A percentile compares a stretch with the other conserved stretches of the same genome.
Evolutionary conservation across 2,329 filamentous ascomycete species (phyloP).

Genomic region (Saccharata proteae): DNA sequence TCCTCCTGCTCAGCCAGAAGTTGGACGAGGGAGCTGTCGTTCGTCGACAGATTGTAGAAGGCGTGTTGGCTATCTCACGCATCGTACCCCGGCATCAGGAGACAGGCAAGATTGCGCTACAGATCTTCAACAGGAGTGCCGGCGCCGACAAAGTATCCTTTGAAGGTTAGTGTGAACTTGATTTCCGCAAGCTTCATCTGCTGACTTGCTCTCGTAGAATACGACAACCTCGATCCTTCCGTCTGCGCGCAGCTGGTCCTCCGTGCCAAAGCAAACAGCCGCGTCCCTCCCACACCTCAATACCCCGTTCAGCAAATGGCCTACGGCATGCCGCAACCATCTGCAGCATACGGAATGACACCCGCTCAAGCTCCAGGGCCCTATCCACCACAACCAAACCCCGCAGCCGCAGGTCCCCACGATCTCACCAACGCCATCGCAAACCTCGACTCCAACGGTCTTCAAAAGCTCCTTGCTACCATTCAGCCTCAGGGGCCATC

Average conservation of each 20-base stretch:
- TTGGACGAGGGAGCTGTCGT: slow-evolving; percentile 70
- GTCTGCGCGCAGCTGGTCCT: slow-evolving; percentile 72
- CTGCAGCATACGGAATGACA: slow-evolving; percentile 14
- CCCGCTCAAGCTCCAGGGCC: slow-evolving; percentile 17
- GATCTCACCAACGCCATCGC: slow-evolving; percentile 55
- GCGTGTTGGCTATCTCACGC: slow-evolving; percentile 65
- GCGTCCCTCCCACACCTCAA: slow-evolving; percentile 18
- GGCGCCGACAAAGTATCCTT: slow-evolving; percentile 68
- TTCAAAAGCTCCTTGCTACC: slow-evolving; percentile 55
- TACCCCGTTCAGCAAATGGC: slow-evolving; percentile 17
- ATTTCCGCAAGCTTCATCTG: too few species aligned
- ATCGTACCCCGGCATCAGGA: slow-evolving; percentile 28
- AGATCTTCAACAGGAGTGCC: slow-evolving; percentile 70
- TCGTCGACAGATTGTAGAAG: slow-evolving; percentile 74
- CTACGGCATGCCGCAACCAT: slow-evolving; percentile 18
- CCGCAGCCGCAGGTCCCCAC: slow-evolving; percentile 15
- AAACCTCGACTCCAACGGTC: slow-evolving; percentile 53
- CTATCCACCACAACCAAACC: slow-evolving; percentile 14
- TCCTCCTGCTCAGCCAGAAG: slow-evolving; percentile 66
- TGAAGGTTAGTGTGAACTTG: slow-evolving; percentile 40
- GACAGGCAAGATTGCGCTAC: slow-evolving; percentile 63
- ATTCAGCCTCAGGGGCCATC: slow-evolving; percentile 25
- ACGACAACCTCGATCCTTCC: slow-evolving; percentile 65
- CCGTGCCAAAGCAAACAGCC: slow-evolving; percentile 46
- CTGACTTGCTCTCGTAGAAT: slow-evolving; percentile 43